Conservation (phyloP, 169 alveolate species). For the Neospora caninum region DNA sequence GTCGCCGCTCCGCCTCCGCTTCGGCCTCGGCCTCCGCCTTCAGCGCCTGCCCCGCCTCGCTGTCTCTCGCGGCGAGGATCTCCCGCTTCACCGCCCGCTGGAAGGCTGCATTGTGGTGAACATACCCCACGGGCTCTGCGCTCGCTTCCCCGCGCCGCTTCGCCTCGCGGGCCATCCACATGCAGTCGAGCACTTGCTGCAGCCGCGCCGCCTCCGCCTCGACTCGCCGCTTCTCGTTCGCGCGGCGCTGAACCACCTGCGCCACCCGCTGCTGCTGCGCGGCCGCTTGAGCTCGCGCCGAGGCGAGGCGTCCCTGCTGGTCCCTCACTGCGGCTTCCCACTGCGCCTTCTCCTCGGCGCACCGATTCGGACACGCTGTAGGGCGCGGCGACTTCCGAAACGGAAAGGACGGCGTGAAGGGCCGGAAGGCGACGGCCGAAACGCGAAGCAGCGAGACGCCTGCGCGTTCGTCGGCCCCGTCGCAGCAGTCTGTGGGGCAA, state of each 20-base stretch:
- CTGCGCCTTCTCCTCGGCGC: background rate
- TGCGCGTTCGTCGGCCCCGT: conserved; percentile 10
- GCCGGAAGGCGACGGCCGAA: background rate
- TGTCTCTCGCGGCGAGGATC: background rate
- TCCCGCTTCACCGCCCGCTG: background rate
- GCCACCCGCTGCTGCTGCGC: background rate
- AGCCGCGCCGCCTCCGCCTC: background rate
- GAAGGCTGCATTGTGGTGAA: background rate
- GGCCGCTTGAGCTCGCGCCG: background rate
- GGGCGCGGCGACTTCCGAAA: background rate
- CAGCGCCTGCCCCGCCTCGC: background rate
- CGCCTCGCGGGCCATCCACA: background rate
- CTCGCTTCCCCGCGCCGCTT: background rate
- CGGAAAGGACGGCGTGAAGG: background rate
- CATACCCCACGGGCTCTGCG: background rate
- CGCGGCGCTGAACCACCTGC: background rate
- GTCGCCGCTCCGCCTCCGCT: background rate
- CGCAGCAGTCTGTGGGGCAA: conserved; percentile 8
- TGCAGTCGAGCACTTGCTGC: background rate
- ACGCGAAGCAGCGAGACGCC: background rate
- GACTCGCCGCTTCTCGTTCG: background rate
- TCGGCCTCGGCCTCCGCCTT: background rate
- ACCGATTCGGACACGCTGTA: background rate
- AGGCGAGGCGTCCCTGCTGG: background rate
- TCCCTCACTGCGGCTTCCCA: background rate